phyloP scores from a whole-genome alignment of 495 filamentous ascomycete species.

The Podospora bellae-mahoneyi region DNA sequence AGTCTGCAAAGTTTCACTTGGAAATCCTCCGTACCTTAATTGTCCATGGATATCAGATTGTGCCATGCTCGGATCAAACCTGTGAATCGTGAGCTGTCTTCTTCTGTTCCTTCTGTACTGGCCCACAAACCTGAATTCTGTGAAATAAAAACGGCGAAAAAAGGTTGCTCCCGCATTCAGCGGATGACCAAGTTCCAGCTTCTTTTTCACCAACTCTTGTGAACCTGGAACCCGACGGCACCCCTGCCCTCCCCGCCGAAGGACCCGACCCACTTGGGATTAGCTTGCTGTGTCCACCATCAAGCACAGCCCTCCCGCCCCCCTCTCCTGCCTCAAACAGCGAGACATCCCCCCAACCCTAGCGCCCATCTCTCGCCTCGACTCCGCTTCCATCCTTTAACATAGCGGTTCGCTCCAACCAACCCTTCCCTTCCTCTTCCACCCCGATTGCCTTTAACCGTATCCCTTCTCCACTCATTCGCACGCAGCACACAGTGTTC shows the following conservation, averaged over 20 bases:
- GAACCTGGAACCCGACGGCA: background rate
- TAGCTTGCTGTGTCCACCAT: slow-evolving; percentile 2
- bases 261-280: slow-evolving; percentile 8
- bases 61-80: background rate
- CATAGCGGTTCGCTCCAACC: background rate
- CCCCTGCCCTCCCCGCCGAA: background rate
- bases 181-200: slow-evolving; percentile 4
- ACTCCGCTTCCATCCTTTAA: slow-evolving; percentile 14
- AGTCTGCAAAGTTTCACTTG: slow-evolving; percentile 7
- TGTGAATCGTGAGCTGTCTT: background rate
- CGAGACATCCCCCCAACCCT: background rate
- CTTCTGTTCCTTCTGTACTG: background rate
- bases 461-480: slow-evolving; percentile 11
- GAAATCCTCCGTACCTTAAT: slow-evolving; percentile 10
- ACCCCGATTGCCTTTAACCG: slow-evolving; percentile 15
- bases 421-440: slow-evolving; percentile 16
- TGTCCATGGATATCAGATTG: background rate
- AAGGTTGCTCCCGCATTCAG: background rate
- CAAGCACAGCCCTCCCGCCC: background rate
- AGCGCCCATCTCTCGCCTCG: slow-evolving; percentile 18
- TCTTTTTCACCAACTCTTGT: slow-evolving; percentile 2
- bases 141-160: background rate
- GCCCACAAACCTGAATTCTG: slow-evolving; percentile 1
- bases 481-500: background rate
- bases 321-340: slow-evolving; percentile 11